phyloP scores from a whole-genome alignment of 2,329 filamentous ascomycete species.

The Ophiostoma perfectum region DNA sequence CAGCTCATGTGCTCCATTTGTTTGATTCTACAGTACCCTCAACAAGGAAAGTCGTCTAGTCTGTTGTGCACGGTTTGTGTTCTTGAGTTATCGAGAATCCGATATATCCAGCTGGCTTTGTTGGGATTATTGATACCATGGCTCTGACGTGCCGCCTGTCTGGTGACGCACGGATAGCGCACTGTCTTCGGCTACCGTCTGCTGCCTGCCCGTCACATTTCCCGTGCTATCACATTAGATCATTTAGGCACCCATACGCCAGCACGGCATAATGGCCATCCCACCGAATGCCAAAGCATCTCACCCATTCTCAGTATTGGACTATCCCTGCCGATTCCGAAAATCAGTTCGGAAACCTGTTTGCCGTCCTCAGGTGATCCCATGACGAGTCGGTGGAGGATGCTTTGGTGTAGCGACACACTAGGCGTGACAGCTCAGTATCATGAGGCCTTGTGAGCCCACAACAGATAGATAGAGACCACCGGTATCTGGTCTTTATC shows the following conservation, averaged over 20 bases:
- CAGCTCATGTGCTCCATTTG: background rate
- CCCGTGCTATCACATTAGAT: background rate
- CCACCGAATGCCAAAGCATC: background rate
- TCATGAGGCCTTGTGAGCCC: background rate
- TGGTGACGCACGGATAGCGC: background rate
- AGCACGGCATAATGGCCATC: background rate
- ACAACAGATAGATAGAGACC: background rate
- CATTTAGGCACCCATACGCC: background rate
- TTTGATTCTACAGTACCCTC: background rate
- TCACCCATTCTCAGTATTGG: too few species aligned
- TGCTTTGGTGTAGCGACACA: constrained; percentile 3
- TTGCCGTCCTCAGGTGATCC: background rate
- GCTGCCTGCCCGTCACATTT: background rate
- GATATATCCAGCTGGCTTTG: background rate
- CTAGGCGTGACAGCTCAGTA: background rate
- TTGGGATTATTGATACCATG: background rate
- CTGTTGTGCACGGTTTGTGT: background rate
- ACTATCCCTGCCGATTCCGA: too few species aligned
- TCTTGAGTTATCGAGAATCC: too few species aligned
- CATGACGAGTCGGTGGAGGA: background rate
- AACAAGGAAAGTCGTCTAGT: too few species aligned
- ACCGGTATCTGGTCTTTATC: background rate
- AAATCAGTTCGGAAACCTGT: background rate
- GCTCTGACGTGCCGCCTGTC: too few species aligned
- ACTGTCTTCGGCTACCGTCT: background rate